Base-by-base conservation (phyloP, 495 filamentous ascomycete genomes). In the Aspergillus cavernicola region DNA sequence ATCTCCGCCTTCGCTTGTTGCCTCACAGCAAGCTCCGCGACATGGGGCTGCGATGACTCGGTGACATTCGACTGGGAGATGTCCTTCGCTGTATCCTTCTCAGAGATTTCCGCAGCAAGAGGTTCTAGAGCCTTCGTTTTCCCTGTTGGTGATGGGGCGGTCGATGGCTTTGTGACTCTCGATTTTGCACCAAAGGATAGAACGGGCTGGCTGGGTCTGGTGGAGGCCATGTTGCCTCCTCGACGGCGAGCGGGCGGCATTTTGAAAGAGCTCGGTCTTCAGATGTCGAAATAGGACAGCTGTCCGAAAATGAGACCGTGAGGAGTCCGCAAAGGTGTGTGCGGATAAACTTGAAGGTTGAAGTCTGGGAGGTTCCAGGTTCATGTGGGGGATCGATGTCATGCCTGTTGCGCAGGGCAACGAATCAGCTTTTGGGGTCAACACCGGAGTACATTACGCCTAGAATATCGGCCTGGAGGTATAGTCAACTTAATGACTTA, bases 241-340 rank as follows among this genome's bases (percentile, higher is more conserved):
- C 70, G 67, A 63, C 83, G 81, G 65, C 86, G 84, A 53, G 85
- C 84, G 26, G 83, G 74, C 43, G 88, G 85, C 88, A 92, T 92
- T 57, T 56, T 74, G 40, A 23, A 22, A 8, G 12, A 16, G 4
- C 20, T 18, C 10, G n/a, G 8, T 18, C 12, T 46, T 1, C 9
- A 9, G n/a, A 4, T 8, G 3, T 20, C 18, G 19, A 11, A 5
- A 4, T 24, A 15, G 20, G 1, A 20, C 5, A 5, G 37, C 37
- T 40, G 22, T 24, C 13, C 22, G 12, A 26, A 11, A 26, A 1
- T 6, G n/a, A n/a, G n/a, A n/a, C n/a, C n/a, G n/a, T n/a, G n/a
- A n/a, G n/a, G n/a, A n/a, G n/a, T n/a, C n/a, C n/a, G n/a, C 24
- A 9, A 4, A 13, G 26, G 31, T 29, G 33, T 19, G 28, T 40